A percentile compares a stretch with the other conserved stretches of the same genome.
phyloP scores from a whole-genome alignment of 208 protist species.

The Trypanosoma platydactyli region DNA sequence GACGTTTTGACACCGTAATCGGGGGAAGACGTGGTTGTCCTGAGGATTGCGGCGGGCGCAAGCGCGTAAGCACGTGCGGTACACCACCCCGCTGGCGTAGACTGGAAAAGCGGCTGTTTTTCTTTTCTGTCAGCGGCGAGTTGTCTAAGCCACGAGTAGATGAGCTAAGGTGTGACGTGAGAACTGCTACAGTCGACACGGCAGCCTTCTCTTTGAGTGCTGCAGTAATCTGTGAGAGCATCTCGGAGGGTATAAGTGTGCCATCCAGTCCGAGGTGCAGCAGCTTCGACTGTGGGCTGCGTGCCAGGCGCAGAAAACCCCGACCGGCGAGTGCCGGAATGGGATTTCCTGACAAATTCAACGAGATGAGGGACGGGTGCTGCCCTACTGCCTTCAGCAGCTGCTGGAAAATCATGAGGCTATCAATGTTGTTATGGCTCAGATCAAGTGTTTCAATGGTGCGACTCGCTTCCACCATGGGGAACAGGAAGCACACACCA shows the following conservation, averaged over 20 bases:
- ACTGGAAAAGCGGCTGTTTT: not conserved
- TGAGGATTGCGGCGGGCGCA: not conserved
- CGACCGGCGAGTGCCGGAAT: conserved; percentile 77
- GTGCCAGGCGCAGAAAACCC: conserved; percentile 58
- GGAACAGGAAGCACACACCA: conserved; percentile 59
- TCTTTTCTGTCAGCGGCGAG: not conserved
- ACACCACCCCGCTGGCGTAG: not conserved
- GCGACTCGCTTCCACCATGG: conserved; percentile 63
- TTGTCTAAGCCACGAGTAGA: not conserved
- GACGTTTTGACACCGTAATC: conserved; percentile 12
- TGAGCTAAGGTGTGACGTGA: conserved; percentile 14
- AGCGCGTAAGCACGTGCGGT: not conserved
- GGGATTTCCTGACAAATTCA: conserved; percentile 79
- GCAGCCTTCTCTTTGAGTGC: conserved; percentile 59
- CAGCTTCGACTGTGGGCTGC: conserved; percentile 63
- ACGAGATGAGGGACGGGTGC: conserved; percentile 54
- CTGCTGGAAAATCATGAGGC: conserved; percentile 60
- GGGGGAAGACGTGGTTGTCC: conserved; percentile 24
- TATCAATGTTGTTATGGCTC: conserved; percentile 80
- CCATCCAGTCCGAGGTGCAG: conserved; percentile 55
- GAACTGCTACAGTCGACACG: not conserved
- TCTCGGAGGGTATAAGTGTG: conserved; percentile 59
- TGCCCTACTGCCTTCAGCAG: conserved; percentile 47
- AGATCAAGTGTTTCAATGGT: conserved; percentile 61
- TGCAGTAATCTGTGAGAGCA: conserved; percentile 53